phyloP scores from a whole-genome alignment of 139 green algal genomes.

The Limnomonas spitsbergensis region DNA sequence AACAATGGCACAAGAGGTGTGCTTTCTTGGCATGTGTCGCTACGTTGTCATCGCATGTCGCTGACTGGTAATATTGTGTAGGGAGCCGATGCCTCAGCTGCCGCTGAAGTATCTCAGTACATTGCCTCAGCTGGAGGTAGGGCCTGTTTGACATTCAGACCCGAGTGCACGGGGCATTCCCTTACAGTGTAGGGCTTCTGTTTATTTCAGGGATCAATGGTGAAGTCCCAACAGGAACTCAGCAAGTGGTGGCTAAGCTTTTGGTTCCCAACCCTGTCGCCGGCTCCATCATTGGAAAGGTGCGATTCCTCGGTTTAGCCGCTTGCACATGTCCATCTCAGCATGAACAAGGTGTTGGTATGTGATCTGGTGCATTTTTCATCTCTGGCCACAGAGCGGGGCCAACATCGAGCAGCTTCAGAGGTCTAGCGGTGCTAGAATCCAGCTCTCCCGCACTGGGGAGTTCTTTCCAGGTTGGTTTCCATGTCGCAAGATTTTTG shows the following conservation, averaged over 20 bases:
- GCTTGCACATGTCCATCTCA: neutral
- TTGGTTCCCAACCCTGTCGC: constrained; percentile 62
- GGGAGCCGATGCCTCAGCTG: neutral
- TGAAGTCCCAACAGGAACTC: constrained; percentile 30
- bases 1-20: constrained; percentile 1
- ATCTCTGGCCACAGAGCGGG: constrained; percentile 24
- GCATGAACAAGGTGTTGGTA: neutral
- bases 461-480: constrained; percentile 63
- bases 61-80: neutral
- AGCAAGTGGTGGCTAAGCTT: constrained; percentile 58
- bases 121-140: constrained; percentile 14
- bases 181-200: neutral
- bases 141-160: neutral
- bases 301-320: neutral
- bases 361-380: constrained; percentile 16
- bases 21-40: neutral
- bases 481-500: neutral
- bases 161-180: neutral
- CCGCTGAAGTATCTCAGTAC: constrained; percentile 10
- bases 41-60: too few species aligned
- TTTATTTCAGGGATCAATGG: constrained; percentile 19
- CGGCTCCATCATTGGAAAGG: constrained; percentile 63
- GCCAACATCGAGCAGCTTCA: constrained; percentile 69
- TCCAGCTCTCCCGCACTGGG: constrained; percentile 60
- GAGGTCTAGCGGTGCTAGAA: constrained; percentile 51